Evolutionary conservation across 441 rosid species (phyloP).

Genomic region (Geranium incanum): DNA sequence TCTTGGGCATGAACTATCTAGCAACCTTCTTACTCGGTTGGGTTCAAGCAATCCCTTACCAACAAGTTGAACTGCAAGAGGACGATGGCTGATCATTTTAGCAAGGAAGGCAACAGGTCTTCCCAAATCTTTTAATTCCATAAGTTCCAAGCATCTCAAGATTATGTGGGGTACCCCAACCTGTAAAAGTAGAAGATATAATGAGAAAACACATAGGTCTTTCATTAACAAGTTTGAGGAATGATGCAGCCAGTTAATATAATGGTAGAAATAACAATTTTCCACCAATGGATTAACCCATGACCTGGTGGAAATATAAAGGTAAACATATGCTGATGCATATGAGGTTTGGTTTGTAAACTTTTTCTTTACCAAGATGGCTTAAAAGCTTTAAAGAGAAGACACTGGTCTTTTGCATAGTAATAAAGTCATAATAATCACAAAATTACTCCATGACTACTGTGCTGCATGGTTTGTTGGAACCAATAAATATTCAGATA

Average conservation of each 20-base stretch:
- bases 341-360: constrained; percentile 1
- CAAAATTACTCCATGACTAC: constrained; percentile 4
- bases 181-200: constrained; percentile 39
- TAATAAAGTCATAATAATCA: not conserved
- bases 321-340: not conserved
- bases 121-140: constrained; percentile 75
- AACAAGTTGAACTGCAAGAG: constrained; percentile 80
- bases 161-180: constrained; percentile 62
- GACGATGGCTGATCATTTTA: constrained; percentile 68
- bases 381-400: not conserved
- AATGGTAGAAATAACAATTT: not conserved
- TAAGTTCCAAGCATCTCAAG: constrained; percentile 68
- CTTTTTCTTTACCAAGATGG: not conserved
- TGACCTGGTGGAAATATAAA: not conserved
- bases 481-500: constrained; percentile 4
- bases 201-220: constrained; percentile 15
- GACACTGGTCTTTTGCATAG: not conserved
- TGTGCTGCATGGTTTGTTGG: not conserved
- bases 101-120: constrained; percentile 88
- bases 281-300: not conserved
- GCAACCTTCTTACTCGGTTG: constrained; percentile 63
- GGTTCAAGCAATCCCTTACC: constrained; percentile 77
- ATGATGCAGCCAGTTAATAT: not conserved
- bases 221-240: constrained; percentile 8
- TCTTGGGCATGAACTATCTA: constrained; percentile 58